Base-by-base conservation (phyloP, 1,284 basidiomycete species). In the Ustilago cynodontis region DNA sequence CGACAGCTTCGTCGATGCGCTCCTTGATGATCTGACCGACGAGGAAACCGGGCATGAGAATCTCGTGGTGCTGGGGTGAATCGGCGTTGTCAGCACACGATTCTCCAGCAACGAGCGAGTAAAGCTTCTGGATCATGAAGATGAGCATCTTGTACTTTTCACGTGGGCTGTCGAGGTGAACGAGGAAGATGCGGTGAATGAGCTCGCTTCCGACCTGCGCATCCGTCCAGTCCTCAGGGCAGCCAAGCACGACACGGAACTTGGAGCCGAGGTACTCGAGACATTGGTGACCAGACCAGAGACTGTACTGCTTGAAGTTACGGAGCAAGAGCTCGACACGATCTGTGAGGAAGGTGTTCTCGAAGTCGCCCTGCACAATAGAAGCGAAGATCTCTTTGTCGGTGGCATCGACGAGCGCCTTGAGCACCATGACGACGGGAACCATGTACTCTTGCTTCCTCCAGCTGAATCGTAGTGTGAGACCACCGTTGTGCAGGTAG, bases 11-110 rank as follows among this genome's bases (percentile, higher is more conserved):
- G 81, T 98, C 96, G 70, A 99, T 89, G 72, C 94, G 91, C 87
- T 99, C 97, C 87, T 98, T 98, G 88, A 99, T 93, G 84, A 99
- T 98, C 92, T 97, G 97, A 58, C 92, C 93, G 86, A 98, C 98
- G 29, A 99, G 87, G 79, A 90, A 92, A 35, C 97, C 97, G 1
- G 97, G 96, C 43, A 99, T 91, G 16, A 99, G 90, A 51, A 98
- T 94, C 86, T 99, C 97, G 86, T 99, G 97, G 85, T 98, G 94
- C 86, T 99, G 96, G 61, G 95, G 95, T 18, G 96, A 99, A 89
- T 99, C 97, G 14, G 97, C 95, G 85, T 99, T 99, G 88, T 99
- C 97, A 61, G 93, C 90, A 82, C 93, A 94, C 81, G 94, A 96
- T 58, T 93, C 91, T 61, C 93, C 92, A 18, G 94, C 96, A 14